phyloP scores from a whole-genome alignment of 768 basidiomycete genomes.

The Lentinus brumalis region DNA sequence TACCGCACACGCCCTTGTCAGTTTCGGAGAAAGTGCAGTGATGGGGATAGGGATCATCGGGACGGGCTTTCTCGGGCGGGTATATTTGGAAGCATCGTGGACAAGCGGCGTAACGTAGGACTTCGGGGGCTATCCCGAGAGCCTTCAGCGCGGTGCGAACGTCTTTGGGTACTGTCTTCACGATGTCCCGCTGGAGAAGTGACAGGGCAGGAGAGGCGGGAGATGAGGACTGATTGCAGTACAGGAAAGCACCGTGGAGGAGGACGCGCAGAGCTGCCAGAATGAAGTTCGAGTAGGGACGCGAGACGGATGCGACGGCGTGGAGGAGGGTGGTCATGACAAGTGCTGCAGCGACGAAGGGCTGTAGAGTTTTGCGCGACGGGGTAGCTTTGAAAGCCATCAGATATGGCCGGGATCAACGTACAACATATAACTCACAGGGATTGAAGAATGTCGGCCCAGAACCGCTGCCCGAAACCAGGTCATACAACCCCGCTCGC shows the following conservation, averaged over 20 bases:
- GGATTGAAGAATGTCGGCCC: background rate
- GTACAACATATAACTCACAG: no score
- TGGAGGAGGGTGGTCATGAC: slow-evolving; percentile 1
- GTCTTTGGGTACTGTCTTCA: background rate
- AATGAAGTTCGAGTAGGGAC: background rate
- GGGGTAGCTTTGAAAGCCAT: background rate
- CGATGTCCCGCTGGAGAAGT: background rate
- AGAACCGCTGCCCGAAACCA: background rate
- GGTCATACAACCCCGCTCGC: background rate
- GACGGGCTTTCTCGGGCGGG: background rate
- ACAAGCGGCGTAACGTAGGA: slow-evolving; percentile 5
- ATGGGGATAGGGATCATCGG: slow-evolving; percentile 4
- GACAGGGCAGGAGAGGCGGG: background rate
- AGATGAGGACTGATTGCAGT: background rate
- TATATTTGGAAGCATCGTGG: slow-evolving; percentile 14
- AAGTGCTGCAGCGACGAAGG: slow-evolving; percentile 2
- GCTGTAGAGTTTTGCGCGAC: background rate
- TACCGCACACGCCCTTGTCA: background rate
- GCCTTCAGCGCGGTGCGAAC: slow-evolving; percentile 1
- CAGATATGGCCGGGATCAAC: no score
- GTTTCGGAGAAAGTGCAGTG: slow-evolving; percentile 6
- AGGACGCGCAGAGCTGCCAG: background rate
- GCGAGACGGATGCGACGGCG: background rate
- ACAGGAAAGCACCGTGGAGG: background rate
- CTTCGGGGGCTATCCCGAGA: slow-evolving; percentile 3